Base-by-base conservation (phyloP, 192 early-diverging fungal species). In the Backusella luteola region DNA sequence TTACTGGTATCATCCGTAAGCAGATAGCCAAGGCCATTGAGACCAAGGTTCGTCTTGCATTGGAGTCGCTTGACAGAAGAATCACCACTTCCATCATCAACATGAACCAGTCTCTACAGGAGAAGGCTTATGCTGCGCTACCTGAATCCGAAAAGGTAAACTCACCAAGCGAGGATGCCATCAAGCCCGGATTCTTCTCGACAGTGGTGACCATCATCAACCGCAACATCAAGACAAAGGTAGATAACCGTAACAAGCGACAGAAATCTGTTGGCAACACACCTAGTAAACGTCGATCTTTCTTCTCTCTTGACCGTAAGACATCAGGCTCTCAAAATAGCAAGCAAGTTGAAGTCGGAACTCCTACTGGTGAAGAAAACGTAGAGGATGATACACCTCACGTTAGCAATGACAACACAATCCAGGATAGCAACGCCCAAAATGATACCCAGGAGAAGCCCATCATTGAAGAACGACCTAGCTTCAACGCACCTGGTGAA, bases 21-120 rank as follows among this genome's bases (percentile, higher is more conserved):
- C 77, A 81, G 19, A 71, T 85, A n/a, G 79, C 81, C 1, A 77
- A 42, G 7, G 77, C 81, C 1, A 49, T 85, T 1, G 84, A 83
- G 44, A 38, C 75, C n/a, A 80, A 85, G 73, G 73, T 85, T 29
- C 49, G 34, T 6, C 53, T 83, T 23, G 66, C 67, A 1, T 8
- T 85, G 17, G 73, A 67, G 7, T 67, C 76, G 12, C 77, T 81
- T n/a, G 84, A 85, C 29, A 15, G 38, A 26, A 38, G 35, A 19
- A 41, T 77, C 0, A 77, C 76, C 6, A 69, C 69, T 23, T 67
- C 52, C 21, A 67, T 66, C 39, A 29, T 67, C 11, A n/a, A 46
- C 11, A 36, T 67, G 19, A 36, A 69, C 3, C 42, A 59, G 46
- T 29, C 69, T 15, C 21, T 56, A 11, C 70, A 71, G 17, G 42